A percentile compares a stretch with the other conserved stretches of the same genome.
Evolutionary conservation across 2,329 filamentous ascomycete species (phyloP).

Genomic region (Talaromyces sp.): DNA sequence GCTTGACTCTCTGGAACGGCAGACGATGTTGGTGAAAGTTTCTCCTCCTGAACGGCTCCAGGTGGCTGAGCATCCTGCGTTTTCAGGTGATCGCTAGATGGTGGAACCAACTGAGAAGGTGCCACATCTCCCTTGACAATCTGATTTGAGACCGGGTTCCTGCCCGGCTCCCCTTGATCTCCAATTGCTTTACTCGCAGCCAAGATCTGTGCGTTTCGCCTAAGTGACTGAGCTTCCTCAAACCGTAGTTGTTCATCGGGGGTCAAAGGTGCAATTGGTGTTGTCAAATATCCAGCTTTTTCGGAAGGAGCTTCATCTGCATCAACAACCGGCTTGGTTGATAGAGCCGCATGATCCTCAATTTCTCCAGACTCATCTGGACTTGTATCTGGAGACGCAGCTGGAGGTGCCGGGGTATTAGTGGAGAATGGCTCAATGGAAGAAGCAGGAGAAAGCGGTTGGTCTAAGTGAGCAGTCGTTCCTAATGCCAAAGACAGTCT

Average conservation of each 20-base stretch:
- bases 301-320: constrained; percentile 22
- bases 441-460: constrained; percentile 53
- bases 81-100: constrained; percentile 19
- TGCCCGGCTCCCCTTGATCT: constrained; percentile 14
- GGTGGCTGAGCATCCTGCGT: constrained; percentile 15
- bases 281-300: constrained; percentile 21
- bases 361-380: constrained; percentile 57
- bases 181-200: constrained; percentile 21
- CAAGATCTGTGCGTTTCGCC: constrained; percentile 17
- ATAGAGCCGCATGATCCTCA: constrained; percentile 39
- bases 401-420: constrained; percentile 64
- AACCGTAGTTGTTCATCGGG: constrained; percentile 56
- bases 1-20: constrained; percentile 13
- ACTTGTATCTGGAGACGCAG: constrained; percentile 68
- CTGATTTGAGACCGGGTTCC: constrained; percentile 21
- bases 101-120: constrained; percentile 11
- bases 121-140: constrained; percentile 23
- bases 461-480: constrained; percentile 26
- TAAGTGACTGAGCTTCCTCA: constrained; percentile 48
- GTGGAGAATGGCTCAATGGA: constrained; percentile 65
- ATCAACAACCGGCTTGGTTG: constrained; percentile 14
- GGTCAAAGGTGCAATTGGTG: constrained; percentile 41
- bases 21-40: constrained; percentile 14
- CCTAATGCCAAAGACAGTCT: constrained; percentile 27
- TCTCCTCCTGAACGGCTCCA: constrained; percentile 14